These are phyloP conservation scores for Opeltia flavorubescens DNA, from an alignment of 495 filamentous ascomycete species.

Conservation along the genomic window DNA sequence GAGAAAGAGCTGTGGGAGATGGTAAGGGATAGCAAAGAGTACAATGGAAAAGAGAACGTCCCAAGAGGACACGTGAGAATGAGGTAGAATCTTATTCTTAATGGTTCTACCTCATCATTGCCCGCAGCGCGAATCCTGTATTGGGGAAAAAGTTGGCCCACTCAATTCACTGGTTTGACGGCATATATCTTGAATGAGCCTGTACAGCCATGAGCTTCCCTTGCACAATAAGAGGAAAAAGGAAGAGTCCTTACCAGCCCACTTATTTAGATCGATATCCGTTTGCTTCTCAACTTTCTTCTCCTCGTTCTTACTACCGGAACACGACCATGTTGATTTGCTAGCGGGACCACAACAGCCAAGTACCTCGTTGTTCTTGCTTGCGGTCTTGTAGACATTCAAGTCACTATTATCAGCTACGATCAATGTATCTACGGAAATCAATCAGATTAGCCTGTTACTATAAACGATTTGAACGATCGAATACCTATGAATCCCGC, in stretches of 20 bases:
- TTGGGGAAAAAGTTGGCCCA: neutral
- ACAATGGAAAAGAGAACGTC: neutral
- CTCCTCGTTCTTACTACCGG: neutral
- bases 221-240: neutral
- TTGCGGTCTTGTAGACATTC: slow-evolving; percentile 37
- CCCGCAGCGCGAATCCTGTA: too few species aligned
- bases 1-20: slow-evolving; percentile 1
- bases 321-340: neutral
- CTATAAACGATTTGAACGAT: slow-evolving; percentile 3
- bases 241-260: slow-evolving; percentile 28
- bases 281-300: slow-evolving; percentile 3
- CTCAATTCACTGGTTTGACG: slow-evolving; percentile 17
- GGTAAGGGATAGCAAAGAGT: neutral
- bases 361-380: slow-evolving; percentile 8
- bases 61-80: neutral
- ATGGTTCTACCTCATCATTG: neutral
- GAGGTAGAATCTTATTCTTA: neutral
- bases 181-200: slow-evolving; percentile 32
- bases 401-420: slow-evolving; percentile 39
- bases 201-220: slow-evolving; percentile 12
- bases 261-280: slow-evolving; percentile 35
- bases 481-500: slow-evolving; percentile 39
- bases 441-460: neutral
- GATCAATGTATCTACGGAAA: slow-evolving; percentile 33
- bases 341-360: slow-evolving; percentile 11